Evolutionary conservation across 1,284 basidiomycete species (phyloP), one percentile per base, ranked within the genome.

Genomic region (Amylostereum chailletii): DNA sequence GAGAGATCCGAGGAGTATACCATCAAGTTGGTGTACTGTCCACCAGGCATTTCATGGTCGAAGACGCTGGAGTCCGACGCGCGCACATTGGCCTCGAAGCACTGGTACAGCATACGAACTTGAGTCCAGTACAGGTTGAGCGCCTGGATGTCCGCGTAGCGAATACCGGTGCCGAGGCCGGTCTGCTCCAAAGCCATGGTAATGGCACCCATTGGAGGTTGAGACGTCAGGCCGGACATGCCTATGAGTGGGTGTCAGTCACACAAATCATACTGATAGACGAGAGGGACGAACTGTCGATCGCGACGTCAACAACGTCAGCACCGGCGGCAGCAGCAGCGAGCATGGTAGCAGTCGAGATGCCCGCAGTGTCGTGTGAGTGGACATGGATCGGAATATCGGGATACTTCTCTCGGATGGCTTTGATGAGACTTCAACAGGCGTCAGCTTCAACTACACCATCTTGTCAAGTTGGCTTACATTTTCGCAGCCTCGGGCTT

Each of bases 11-110:
- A 5, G 6, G n/a, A 5, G 8, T 33, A 39, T 60, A 90, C 88
- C 87, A 91, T 91, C 57, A 95, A 71, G 72, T 95, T 95, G 50
- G 92, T 95, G 71, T 94, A 95, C 67, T 95, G 92, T 46, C 94
- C 95, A 67, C 96, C 96, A 48, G 96, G 96, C 96, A 99, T 99
- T 73, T 99, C 94, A 72, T 99, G 96, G 65, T 95, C 94, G 65
- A 98, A 99, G 53, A 98, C 94, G 71, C 90, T 94, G 42, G 91
- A 95, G 67, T 95, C 92, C 42, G 93, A 95, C 30, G 94, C 91
- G 55, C 94, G 85, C 60, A 99, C 94, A 63, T 98, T 98, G 55
- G 95, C 96, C 71, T 99, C 96, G 75, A 99, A 99, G 75, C 93
- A 96, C 63, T 77, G 71, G 75, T 99, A 99, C 51, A 99, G 81